phyloP scores from a whole-genome alignment of 805 yeast species.

The Ogataea polymorpha region DNA sequence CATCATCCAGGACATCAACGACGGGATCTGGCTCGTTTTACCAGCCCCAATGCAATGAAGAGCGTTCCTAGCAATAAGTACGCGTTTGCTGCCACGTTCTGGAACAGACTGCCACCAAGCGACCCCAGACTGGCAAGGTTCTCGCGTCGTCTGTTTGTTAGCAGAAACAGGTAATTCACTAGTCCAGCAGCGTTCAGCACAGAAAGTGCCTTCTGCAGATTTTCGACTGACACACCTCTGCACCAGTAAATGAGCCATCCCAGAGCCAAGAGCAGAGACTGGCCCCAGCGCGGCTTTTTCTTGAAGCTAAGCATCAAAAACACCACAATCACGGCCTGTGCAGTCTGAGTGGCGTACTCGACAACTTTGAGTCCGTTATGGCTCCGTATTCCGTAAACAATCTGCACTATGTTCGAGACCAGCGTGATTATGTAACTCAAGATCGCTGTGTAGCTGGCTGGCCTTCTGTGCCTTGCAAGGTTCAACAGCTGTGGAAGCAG shows the following conservation, averaged over 20 bases:
- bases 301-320: constrained; percentile 1
- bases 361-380: constrained; percentile 1
- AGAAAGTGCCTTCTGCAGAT: constrained; percentile 1
- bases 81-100: constrained; percentile 3
- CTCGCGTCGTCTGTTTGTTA: constrained; percentile 4
- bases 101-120: constrained; percentile 3
- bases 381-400: background rate
- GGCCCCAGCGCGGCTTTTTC: constrained; percentile 1
- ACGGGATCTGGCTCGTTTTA: background rate
- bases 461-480: background rate
- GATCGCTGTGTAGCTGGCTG: background rate
- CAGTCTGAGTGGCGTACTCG: constrained; percentile 1
- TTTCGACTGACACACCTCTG: background rate
- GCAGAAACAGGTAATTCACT: constrained; percentile 6
- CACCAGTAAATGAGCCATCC: constrained; percentile 11
- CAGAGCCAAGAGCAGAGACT: constrained; percentile 4
- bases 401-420: constrained; percentile 1
- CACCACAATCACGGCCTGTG: background rate
- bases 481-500: constrained; percentile 8
- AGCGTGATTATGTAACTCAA: constrained; percentile 7
- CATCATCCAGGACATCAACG: background rate
- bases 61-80: constrained; percentile 2
- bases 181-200: constrained; percentile 6
- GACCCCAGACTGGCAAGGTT: constrained; percentile 2
- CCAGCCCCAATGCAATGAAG: background rate